Base-by-base conservation (phyloP, 805 yeast genomes). In the Candida palmyrensis region DNA sequence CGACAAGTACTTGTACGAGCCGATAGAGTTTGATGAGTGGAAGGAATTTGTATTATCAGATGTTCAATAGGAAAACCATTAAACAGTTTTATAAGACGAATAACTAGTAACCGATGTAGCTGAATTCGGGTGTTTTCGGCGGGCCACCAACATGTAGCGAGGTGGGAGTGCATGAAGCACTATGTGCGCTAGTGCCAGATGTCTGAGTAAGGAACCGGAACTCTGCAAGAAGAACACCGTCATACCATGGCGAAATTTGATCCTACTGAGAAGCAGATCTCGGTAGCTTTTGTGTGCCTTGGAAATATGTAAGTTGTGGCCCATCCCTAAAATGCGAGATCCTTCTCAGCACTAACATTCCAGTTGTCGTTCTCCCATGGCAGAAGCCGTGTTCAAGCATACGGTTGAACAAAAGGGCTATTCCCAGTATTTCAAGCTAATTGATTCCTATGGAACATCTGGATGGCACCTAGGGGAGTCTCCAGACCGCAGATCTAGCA, bases 291-390 rank as follows among this genome's bases (percentile, higher is more conserved):
- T 53, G 90, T 88, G 1, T 89, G 97, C 50, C 66, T 87, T 17
- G 97, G 97, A 3, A 89, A 89, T 56, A 85, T 85, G 81, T 78
- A 65, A 44, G 83, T 67, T 38, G 18, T 23, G 35, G 24, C 13
- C 8, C 5, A 33, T 15, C 12, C 6, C 8, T 11, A 18, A 20
- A 22, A 6, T n/a, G n/a, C 15, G n/a, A 15, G 16, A 11, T 13
- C 6, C 16, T 10, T 3, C 11, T 21, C 13, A 11, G 8, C 39
- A 44, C 53, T 53, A 54, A 52, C 56, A 16, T 4, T 11, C 4
- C 23, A 79, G 84, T 15, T 88, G 97, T 51, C 89, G 97, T 30
- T 87, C 96, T 2, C 97, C 97, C 10, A 90, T 89, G 97, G 97
- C 97, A 0, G 97, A 90, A 52, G 96, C 96, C 0, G 85, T 88